phyloP scores from a whole-genome alignment of 179 eudicot species.

The Vitellaria paradoxa region DNA sequence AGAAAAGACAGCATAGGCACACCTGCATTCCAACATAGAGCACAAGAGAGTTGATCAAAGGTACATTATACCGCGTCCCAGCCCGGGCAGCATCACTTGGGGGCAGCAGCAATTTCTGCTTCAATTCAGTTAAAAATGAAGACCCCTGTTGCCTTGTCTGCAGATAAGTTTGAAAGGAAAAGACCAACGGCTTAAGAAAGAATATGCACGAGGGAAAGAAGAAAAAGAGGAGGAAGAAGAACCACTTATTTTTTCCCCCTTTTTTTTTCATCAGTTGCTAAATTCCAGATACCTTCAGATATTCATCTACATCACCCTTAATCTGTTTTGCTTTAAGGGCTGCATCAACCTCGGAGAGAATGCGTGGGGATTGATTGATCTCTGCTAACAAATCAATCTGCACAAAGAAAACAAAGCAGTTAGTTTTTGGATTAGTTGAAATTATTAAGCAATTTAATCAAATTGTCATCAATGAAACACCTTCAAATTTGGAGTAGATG shows the following conservation, averaged over 20 bases:
- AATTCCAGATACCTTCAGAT: constrained; percentile 60
- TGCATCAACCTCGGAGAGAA: constrained; percentile 89
- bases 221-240: not conserved
- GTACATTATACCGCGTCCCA: constrained; percentile 93
- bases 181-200: not conserved
- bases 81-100: constrained; percentile 63
- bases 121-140: constrained; percentile 60
- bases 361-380: constrained; percentile 85
- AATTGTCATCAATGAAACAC: constrained; percentile 22
- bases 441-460: not conserved
- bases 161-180: constrained; percentile 8
- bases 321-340: constrained; percentile 82
- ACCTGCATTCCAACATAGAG: constrained; percentile 96
- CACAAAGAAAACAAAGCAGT: not conserved
- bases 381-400: constrained; percentile 92
- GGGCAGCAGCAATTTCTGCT: constrained; percentile 70
- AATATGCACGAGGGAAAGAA: not conserved
- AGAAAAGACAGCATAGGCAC: not conserved
- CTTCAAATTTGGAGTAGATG: constrained; percentile 97
- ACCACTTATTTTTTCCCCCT: not conserved
- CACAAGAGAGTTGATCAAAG: constrained; percentile 86
- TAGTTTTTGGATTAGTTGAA: not conserved
- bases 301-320: constrained; percentile 89
- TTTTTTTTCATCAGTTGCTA: not conserved
- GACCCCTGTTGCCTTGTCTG: constrained; percentile 79